Evolutionary conservation across 1,284 basidiomycete genomes (phyloP), one percentile per base, ranked within the genome.

Genomic region (Amylostereum chailletii): DNA sequence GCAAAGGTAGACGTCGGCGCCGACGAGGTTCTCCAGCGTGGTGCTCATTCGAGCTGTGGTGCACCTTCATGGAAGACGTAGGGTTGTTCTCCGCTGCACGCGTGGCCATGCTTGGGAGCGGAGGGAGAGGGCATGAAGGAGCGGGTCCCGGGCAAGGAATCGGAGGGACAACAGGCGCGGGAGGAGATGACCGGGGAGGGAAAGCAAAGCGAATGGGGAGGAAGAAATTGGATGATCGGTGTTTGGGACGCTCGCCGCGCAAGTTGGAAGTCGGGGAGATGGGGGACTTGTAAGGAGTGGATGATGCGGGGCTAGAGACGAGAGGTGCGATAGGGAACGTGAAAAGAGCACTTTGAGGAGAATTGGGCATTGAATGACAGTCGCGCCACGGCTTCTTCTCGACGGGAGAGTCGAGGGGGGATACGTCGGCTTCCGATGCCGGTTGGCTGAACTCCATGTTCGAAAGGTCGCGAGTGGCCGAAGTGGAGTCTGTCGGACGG

Each of bases 1-100:
- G 74, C 62, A 73, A 62, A 46, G 73, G 66, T 53, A 66, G 60
- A 48, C 69, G 64, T 55, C 67, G 67, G 39, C 69, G 65, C 58
- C 66, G 68, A 36, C 62, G 63, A 41, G 63, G 55, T 53, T 61
- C 56, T 63, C 61, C 50, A 49, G 51, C 45, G 55, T 51, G 53
- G 58, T 47, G 45, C 52, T 57, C 52, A 43, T 43, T 31, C 27
- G 29, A 26, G 42, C 9, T 37, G n/a, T 37, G n/a, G 8, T 30
- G n/a, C 42, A 30, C 27, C 26, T 19, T 19, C 19, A 19, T 19
- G 19, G 19, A 19, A 19, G 19, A 19, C 19, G 19, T 19, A 19
- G 19, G 19, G 19, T 19, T 19, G 19, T 19, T 19, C 19, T 19
- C 19, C 19, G 36, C 7, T n/a, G 36, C 7, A 37, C 36, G 8